Conservation (phyloP, 768 basidiomycete genomes). For the Hypholoma sublateritium region DNA sequence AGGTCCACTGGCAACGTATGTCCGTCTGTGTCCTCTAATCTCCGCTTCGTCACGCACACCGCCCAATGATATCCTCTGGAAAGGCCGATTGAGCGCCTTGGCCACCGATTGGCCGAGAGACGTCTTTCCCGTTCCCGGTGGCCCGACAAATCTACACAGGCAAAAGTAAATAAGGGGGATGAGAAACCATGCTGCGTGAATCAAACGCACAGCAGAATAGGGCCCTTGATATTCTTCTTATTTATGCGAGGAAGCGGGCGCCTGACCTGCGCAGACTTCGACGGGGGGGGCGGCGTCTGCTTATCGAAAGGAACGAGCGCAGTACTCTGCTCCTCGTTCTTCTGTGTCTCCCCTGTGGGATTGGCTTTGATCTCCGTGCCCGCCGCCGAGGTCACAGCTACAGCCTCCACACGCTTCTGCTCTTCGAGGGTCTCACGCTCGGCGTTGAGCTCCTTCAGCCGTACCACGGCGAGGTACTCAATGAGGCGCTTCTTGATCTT, state of each 20-base stretch:
- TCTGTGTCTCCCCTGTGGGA: constrained; percentile 11
- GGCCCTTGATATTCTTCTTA: constrained; percentile 62
- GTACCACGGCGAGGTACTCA: constrained; percentile 88
- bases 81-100: constrained; percentile 77
- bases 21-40: constrained; percentile 57
- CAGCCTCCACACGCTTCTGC: constrained; percentile 19
- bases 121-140: constrained; percentile 91
- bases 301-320: constrained; percentile 30
- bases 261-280: constrained; percentile 16
- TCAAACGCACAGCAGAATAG: constrained; percentile 59
- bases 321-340: constrained; percentile 19
- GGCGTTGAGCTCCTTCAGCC: constrained; percentile 51
- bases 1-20: constrained; percentile 90
- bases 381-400: constrained; percentile 16
- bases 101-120: constrained; percentile 90
- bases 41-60: constrained; percentile 92
- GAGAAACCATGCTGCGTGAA: background rate
- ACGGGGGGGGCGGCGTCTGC: constrained; percentile 10
- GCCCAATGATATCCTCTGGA: constrained; percentile 90
- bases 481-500: constrained; percentile 90
- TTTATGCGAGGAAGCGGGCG: constrained; percentile 8
- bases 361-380: constrained; percentile 20
- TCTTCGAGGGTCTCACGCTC: constrained; percentile 33
- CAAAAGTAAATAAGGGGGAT: background rate
- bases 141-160: constrained; percentile 71